Evolutionary conservation across 192 early-diverging fungal genomes (phyloP), one percentile per base, ranked within the genome.

Genomic region (Pilobolus umbonatus): DNA sequence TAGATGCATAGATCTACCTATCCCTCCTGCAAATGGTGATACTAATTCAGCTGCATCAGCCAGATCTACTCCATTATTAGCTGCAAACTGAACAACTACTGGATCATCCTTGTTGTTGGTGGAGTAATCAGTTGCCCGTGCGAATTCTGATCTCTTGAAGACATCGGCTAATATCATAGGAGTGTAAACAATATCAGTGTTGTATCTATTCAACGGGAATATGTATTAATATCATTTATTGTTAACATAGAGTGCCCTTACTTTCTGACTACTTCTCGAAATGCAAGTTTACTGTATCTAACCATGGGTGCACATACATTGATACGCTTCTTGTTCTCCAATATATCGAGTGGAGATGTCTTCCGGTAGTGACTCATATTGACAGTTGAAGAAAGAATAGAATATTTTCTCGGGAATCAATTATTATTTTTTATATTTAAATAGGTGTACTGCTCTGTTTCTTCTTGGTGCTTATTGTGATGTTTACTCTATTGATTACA

Each of bases 271-370:
- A 94, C 70, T 53, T 95, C 86, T 49, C 95, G 77, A 69, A 98
- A 98, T 0, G 95, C 87, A 4, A 94, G 71, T 60, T 96, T 98
- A 58, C 92, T 94, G 69, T 98, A 98, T 29, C 95, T 79, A 9
- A 98, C 95, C 95, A 98, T 98, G 1, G 95, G 95, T 3, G 93
- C 95, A 54, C 89, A 93, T 3, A 95, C 86, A 62, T 87, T 91
- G 32, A 95, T 60, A 55, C 83, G 77, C 21, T 74, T 68, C 44
- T 82, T 81, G 11, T 73, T 65, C 36, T 79, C 75, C 44, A 83
- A 78, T 12, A 86, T 68, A 49, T 81, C 65, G 28, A 85, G 54
- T 5, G 52, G 52, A 5, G 52, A 24, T 6, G 52, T 54, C 32
- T 54, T 54, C 14, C 26, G 14, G 24, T 36, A 24, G 52, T 36